Base-by-base conservation (phyloP, 257 asterid genomes). In the Datura wrightii region DNA sequence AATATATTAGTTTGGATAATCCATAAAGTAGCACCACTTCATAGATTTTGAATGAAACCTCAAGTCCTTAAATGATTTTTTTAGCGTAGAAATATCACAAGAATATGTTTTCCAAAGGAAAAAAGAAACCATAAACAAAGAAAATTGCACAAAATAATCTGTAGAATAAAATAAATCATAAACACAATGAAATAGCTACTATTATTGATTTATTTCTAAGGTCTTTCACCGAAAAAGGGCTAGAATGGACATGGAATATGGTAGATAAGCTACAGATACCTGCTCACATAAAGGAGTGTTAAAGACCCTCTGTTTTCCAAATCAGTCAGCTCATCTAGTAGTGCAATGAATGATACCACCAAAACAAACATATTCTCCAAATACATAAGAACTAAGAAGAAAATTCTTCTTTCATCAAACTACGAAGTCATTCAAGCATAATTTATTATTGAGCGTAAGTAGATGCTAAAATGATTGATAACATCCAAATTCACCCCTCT, bases 201-300 rank as follows among this genome's bases (percentile, higher is more conserved):
- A 31, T 24, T 31, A 31, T 46, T 48, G 69, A 11, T 19, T 46
- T 46, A 72, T 46, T 19, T n/a, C 82, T 31, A 62, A 24, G 44
- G 7, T 76, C 46, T 76, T 76, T 55, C 62, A 76, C 82, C 62
- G 6, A 46, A 34, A 24, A 50, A 50, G 44, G 46, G 19, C 82
- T 50, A 8, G 62, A 76, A 62, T 6, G 18, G 24, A 76, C 16
- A 18, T 13, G 42, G 24, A 76, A 76, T 76, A 50, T 14, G 24
- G 62, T 76, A 50, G 62, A 76, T 50, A 50, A 50, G 46, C 82
- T 50, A 76, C 62, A 31, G 15, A 34, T 53, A 94, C 99, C 97
- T 95, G 98, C 88, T 97, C 99, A 83, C 99, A 97, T n/a, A 97
- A 97, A 87, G 99, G 99, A 85, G 98, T 96, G 87, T 96, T 96